These are phyloP conservation scores for Xylariales sp. DNA, from an alignment of 2,329 filamentous ascomycete genomes.

Conservation along the genomic window DNA sequence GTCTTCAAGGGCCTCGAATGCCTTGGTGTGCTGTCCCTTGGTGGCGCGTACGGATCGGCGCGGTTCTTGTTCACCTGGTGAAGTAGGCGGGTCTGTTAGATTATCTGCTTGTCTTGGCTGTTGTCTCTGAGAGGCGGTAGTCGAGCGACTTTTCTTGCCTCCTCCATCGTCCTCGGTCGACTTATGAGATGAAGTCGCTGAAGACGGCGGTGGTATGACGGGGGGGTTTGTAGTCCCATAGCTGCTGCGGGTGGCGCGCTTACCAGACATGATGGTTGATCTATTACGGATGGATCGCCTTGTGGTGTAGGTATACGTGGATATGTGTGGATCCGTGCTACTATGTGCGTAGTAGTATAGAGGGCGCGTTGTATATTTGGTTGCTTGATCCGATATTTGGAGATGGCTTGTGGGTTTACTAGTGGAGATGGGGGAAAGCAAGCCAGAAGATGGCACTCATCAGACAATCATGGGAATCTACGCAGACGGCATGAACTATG, in stretches of 20 bases:
- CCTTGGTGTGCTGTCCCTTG: conserved; percentile 92
- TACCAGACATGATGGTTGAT: conserved; percentile 28
- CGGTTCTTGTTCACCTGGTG: conserved; percentile 60
- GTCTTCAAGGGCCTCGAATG: conserved; percentile 70
- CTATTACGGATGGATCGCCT: background rate
- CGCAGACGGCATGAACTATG: conserved; percentile 25
- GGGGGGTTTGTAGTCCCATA: conserved; percentile 11
- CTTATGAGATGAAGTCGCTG: conserved; percentile 9
- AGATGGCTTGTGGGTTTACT: conserved; percentile 4
- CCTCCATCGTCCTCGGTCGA: conserved; percentile 8
- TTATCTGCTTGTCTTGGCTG: conserved; percentile 5
- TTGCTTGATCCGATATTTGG: background rate
- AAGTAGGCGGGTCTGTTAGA: conserved; percentile 19
- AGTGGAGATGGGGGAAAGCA: background rate
- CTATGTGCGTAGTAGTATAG: too few relatives aligned
- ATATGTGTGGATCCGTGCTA: conserved; percentile 7
- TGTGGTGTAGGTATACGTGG: background rate
- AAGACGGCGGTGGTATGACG: conserved; percentile 1
- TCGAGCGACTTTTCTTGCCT: conserved; percentile 1
- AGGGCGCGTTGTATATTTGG: too few relatives aligned
- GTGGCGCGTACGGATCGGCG: conserved; percentile 93
- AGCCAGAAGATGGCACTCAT: conserved; percentile 15
- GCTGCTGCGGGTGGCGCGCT: conserved; percentile 20
- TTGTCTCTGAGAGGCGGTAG: background rate
- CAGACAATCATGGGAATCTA: conserved; percentile 29